Percentiles rank a stretch among this genome's conserved stretches.
Evolutionary conservation across 192 early-diverging fungal species (phyloP).

Genomic region (Backusella mclennaniae): DNA sequence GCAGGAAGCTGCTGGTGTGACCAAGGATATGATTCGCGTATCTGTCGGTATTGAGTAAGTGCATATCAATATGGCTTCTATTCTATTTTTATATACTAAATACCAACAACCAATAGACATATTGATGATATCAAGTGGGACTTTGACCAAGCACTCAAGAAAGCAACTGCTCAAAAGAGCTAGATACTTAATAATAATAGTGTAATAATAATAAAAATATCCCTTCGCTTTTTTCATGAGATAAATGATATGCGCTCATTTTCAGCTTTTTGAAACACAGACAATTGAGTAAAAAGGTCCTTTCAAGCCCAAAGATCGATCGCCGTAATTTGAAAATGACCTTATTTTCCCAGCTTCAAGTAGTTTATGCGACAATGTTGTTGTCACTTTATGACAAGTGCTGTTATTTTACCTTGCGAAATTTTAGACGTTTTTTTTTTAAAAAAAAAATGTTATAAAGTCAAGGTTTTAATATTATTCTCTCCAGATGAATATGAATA

Average conservation of each 20-base stretch:
- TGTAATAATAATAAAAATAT: background rate
- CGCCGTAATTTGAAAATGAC: too few relatives aligned
- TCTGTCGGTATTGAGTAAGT: slow-evolving; percentile 79
- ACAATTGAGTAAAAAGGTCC: background rate
- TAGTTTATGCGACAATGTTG: too few relatives aligned
- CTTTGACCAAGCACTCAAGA: slow-evolving; percentile 54
- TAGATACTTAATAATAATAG: background rate
- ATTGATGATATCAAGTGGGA: slow-evolving; percentile 71
- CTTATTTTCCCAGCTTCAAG: too few relatives aligned
- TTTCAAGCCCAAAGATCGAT: too few relatives aligned
- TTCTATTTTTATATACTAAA: background rate
- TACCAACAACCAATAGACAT: slow-evolving; percentile 33
- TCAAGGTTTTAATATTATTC: too few relatives aligned
- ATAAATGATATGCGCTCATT: background rate
- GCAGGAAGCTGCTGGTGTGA: slow-evolving; percentile 74
- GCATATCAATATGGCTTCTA: slow-evolving; percentile 26
- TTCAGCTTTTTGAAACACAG: background rate
- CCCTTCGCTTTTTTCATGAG: background rate
- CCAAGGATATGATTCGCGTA: slow-evolving; percentile 78
- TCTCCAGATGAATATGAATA: too few relatives aligned
- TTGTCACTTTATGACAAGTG: too few relatives aligned
- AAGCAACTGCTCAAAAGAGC: background rate
- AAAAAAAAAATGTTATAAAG: too few relatives aligned
- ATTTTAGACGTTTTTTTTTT: too few relatives aligned
- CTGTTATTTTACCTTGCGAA: too few relatives aligned